phyloP scores from a whole-genome alignment of 2,329 filamentous ascomycete species.

The Ophiocordyceps robertsii region DNA sequence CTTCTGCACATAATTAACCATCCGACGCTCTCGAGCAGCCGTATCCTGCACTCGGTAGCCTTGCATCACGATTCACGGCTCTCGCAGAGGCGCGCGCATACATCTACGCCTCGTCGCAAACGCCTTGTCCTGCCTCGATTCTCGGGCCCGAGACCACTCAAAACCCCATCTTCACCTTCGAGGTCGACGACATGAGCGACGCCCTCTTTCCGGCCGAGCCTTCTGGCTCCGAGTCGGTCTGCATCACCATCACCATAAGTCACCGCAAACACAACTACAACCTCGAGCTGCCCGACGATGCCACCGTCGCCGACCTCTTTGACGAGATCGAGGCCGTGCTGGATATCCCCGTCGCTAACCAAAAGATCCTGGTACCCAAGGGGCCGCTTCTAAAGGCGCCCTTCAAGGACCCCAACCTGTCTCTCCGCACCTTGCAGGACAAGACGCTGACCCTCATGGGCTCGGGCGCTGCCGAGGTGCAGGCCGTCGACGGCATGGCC shows the following conservation, averaged over 20 bases:
- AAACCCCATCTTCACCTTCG: not conserved
- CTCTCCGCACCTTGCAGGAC: slow-evolving; percentile 31
- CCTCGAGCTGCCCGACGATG: slow-evolving; percentile 28
- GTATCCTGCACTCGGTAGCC: not conserved
- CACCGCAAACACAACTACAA: slow-evolving; percentile 32
- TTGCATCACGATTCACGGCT: not conserved
- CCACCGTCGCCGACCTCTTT: slow-evolving; percentile 45
- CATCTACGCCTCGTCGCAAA: too few relatives aligned
- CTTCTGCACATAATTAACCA: not conserved
- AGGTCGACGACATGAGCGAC: not conserved
- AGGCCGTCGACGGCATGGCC: slow-evolving; percentile 35
- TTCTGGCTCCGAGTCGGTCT: slow-evolving; percentile 7
- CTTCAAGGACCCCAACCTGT: slow-evolving; percentile 42
- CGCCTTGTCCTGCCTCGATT: not conserved
- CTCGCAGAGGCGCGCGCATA: not conserved
- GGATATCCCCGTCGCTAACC: slow-evolving; percentile 46
- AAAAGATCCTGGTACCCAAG: slow-evolving; percentile 57
- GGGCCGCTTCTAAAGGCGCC: slow-evolving; percentile 50
- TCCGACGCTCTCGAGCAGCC: not conserved
- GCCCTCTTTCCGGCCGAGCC: not conserved
- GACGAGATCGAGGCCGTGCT: slow-evolving; percentile 40
- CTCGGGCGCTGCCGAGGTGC: slow-evolving; percentile 45
- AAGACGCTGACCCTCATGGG: slow-evolving; percentile 56
- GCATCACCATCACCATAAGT: slow-evolving; percentile 29
- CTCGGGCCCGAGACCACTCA: not conserved